Evolutionary conservation across 495 filamentous ascomycete species (phyloP).

Genomic region (Aspergillus nanangensis): DNA sequence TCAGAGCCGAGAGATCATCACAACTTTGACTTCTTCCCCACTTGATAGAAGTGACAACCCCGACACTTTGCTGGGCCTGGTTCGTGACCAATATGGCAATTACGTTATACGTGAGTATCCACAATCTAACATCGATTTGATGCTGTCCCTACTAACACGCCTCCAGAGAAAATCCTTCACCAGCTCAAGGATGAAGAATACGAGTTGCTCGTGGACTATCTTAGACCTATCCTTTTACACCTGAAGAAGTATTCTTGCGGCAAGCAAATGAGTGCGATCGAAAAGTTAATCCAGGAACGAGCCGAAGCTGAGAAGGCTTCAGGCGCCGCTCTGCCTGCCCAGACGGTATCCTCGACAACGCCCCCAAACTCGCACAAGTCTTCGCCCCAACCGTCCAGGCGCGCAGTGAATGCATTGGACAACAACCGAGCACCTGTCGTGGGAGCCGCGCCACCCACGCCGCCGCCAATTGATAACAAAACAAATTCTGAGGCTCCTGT

Average conservation of each 20-base stretch:
- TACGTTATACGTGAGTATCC: constrained; percentile 90
- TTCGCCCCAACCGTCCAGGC: constrained; percentile 37
- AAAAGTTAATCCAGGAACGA: constrained; percentile 55
- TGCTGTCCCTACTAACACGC: constrained; percentile 12
- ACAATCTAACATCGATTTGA: neutral
- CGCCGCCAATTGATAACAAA: constrained; percentile 39
- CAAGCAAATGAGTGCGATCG: constrained; percentile 74
- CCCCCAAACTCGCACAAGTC: constrained; percentile 46
- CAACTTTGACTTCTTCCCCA: constrained; percentile 53
- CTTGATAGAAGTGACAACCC: constrained; percentile 62
- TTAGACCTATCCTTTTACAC: constrained; percentile 67
- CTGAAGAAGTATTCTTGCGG: constrained; percentile 72
- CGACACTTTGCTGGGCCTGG: constrained; percentile 67
- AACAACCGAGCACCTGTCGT: constrained; percentile 25
- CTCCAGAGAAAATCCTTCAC: constrained; percentile 71
- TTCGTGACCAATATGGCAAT: constrained; percentile 92
- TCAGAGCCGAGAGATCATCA: constrained; percentile 68
- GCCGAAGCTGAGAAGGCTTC: no score
- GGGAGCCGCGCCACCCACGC: constrained; percentile 39
- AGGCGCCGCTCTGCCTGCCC: constrained; percentile 15
- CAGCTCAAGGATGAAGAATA: constrained; percentile 63
- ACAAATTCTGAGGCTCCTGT: constrained; percentile 24
- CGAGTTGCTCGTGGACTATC: constrained; percentile 61
- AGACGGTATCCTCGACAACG: constrained; percentile 33
- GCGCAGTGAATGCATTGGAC: constrained; percentile 29